Evolutionary conservation across 345 rosid species (phyloP).

Genomic region (Euphorbia tirucalli): DNA sequence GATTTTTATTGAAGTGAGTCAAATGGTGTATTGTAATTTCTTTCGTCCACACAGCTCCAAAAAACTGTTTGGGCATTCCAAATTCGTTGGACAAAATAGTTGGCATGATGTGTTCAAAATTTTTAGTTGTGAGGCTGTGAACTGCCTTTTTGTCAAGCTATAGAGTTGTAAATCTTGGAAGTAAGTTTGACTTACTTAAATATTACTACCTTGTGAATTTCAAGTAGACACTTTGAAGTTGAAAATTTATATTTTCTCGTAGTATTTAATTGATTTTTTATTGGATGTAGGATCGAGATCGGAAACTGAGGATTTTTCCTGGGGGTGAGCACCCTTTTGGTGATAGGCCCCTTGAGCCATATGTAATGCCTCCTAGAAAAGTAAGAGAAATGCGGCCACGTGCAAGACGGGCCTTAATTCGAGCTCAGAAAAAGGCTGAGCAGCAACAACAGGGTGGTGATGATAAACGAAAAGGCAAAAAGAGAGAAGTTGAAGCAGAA

Average conservation of each 20-base stretch:
- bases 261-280: constrained; percentile 2
- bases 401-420: constrained; percentile 83
- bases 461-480: constrained; percentile 49
- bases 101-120: too few relatives aligned
- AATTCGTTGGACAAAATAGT: background rate
- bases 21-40: background rate
- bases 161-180: background rate
- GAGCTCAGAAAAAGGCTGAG: constrained; percentile 85
- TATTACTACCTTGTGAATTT: background rate
- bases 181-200: background rate
- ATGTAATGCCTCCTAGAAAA: constrained; percentile 72
- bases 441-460: constrained; percentile 46
- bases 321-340: constrained; percentile 82
- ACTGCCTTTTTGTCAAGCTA: background rate
- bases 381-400: constrained; percentile 94
- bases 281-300: constrained; percentile 80
- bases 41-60: background rate
- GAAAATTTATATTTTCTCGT: constrained; percentile 1
- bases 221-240: background rate
- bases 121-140: background rate
- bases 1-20: background rate
- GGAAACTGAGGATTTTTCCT: constrained; percentile 85
- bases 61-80: background rate
- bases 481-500: constrained; percentile 44
- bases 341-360: constrained; percentile 69